Evolutionary conservation across 208 protist genomes (phyloP).

Genomic region (Giardia duodenalis): DNA sequence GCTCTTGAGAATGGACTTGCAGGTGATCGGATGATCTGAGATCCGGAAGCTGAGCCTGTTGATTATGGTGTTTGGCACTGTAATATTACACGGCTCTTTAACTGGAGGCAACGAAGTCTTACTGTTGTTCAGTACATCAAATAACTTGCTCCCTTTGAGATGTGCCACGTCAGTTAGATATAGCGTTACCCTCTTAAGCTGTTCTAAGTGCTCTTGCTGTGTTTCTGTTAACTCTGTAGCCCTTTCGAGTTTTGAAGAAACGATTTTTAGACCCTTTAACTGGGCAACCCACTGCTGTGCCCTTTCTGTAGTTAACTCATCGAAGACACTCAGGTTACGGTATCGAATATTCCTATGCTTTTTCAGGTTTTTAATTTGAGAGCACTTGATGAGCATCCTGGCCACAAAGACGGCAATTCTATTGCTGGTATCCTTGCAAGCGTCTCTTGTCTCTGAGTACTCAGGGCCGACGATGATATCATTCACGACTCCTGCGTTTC

Average conservation of each 20-base stretch:
- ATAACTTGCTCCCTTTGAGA: background rate
- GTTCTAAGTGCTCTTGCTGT: background rate
- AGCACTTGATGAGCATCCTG: background rate
- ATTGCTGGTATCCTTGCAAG: background rate
- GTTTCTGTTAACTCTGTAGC: too few species aligned
- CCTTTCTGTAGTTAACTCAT: background rate
- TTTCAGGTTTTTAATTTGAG: background rate
- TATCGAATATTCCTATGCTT: background rate
- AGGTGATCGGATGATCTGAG: background rate
- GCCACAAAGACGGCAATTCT: background rate
- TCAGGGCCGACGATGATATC: slow-evolving; percentile 37
- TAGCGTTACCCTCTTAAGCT: background rate
- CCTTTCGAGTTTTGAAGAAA: background rate
- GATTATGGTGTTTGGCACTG: background rate
- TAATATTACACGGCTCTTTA: background rate
- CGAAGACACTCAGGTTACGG: background rate
- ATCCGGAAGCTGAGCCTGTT: background rate
- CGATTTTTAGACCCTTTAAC: background rate
- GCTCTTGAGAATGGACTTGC: background rate
- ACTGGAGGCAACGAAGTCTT: background rate
- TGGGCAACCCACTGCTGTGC: background rate
- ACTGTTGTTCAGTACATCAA: background rate
- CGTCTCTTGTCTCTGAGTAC: background rate
- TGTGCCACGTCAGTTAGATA: background rate
- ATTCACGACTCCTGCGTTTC: slow-evolving; percentile 44